Base-by-base conservation (phyloP, 371 early-diverging fungal species). In the Mucor piriformis region DNA sequence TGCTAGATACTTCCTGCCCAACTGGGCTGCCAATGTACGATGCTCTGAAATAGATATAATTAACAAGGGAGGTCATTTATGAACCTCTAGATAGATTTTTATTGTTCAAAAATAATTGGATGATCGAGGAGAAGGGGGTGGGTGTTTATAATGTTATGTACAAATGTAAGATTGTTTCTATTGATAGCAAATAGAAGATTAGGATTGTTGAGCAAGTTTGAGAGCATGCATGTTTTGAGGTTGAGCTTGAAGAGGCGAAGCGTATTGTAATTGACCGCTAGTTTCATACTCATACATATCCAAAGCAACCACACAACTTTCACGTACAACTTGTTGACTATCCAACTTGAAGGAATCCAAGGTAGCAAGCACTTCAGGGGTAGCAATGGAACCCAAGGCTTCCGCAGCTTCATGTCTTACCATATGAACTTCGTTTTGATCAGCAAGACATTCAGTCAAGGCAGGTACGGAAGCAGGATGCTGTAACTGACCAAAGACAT, bases 381-480 rank as follows among this genome's bases (percentile, higher is more conserved):
- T 93, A 33, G 97, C 99, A 70, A 99, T 96, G 3, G 97, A 93
- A n/a, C 99, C 99, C 51, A 99, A 79, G 6, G 99, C 99, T 82
- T 99, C 99, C 23, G 99, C 99, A 57, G 93, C 92, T 80, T 99
- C 99, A 70, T 99, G 99, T 32, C 99, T 90, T 7, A 99, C 99
- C 98, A 99, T 99, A 57, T 90, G 83, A 20, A 84, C 88, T 74
- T 99, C 99, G 13, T 76, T 66, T 18, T 78, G 59, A 68, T 96
- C 90, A 37, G 78, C 76, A 42, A 94, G 76, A 20, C 89, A 86
- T 61, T 89, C 82, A 18, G 90, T 83, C 54, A 99, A 80, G 24
- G 94, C 86, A 29, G 94, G 94, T 1, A 97, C 93, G 27, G 90
- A 85, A 3, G 92, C 94, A 43, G 89, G 88, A 66, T 95, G 93